Evolutionary conservation across 2,329 filamentous ascomycete genomes (phyloP).

Genomic region (Claviceps pazoutovae): DNA sequence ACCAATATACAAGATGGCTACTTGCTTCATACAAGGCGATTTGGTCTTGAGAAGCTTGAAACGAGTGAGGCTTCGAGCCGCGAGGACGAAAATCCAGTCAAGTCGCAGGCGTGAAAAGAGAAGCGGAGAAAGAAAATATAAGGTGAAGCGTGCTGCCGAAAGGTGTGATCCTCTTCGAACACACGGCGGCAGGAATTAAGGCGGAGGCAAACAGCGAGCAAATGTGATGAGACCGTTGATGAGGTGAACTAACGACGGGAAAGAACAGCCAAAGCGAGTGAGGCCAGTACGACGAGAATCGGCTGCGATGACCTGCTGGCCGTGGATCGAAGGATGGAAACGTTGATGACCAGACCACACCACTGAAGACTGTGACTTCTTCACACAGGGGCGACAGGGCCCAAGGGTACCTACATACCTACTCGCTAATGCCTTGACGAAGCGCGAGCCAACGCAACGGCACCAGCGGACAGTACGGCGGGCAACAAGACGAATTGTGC

Average conservation of each 20-base stretch:
- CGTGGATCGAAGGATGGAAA: neutral
- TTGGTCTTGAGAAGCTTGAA: neutral
- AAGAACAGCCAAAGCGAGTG: constrained; percentile 45
- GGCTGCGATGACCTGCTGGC: neutral
- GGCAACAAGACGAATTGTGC: no score
- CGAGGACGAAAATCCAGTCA: no score
- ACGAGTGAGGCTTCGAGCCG: neutral
- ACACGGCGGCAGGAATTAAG: neutral
- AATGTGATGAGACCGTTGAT: neutral
- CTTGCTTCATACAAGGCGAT: neutral
- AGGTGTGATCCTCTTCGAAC: neutral
- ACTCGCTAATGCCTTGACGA: neutral
- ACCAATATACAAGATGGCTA: neutral
- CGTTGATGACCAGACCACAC: constrained; percentile 5
- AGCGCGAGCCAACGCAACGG: no score
- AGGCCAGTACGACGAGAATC: constrained; percentile 23
- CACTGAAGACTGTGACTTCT: neutral
- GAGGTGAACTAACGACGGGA: constrained; percentile 22
- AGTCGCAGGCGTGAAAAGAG: neutral
- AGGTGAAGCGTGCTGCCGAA: neutral
- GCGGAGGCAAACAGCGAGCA: neutral
- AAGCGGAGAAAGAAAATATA: neutral
- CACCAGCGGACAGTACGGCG: no score
- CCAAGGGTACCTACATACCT: neutral
- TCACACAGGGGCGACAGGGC: neutral